Evolutionary conservation across 257 asterid species (phyloP), one percentile per base, ranked within the genome.

Genomic region (Solanum corneliomulleri): DNA sequence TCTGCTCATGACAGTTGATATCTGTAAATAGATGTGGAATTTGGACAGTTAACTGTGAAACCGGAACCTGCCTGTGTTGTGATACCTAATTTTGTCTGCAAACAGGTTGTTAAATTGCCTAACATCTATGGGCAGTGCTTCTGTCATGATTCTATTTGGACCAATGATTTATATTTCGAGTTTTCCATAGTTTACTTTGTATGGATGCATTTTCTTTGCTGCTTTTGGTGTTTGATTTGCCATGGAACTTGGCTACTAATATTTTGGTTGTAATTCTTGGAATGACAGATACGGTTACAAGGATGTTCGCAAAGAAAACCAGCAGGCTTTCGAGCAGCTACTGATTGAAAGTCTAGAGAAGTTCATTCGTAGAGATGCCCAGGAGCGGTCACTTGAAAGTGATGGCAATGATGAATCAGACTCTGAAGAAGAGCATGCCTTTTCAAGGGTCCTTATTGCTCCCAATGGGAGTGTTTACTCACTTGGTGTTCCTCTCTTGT

Each of bases 381-480:
- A 96, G 91, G 99, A 96, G 80, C 89, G 97, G 86, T 94, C 97
- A 64, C 93, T 97, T 69, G 99, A 97, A 94, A 97, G 99, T 83
- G 98, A 95, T 77, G 92, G 93, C 75, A 90, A 80, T 29, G 84
- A 62, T 3, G 95, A 94, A 90, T 90, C 95, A n/a, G 98, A 94
- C 90, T 88, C 91, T 56, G 97, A 92, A 84, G 95, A 84, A 56
- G 97, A 93, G 87, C 80, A 83, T 84, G 82, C 94, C 88, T 88
- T 90, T 91, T 94, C 98, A 23, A 93, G 95, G 89, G 91, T 94
- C 83, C 92, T 95, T 83, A 90, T 95, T 87, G 98, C 98, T 87
- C 99, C 99, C 69, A 97, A 95, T 71, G 99, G 98, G 89, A 95
- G 99, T 86, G 92, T 95, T 64, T 95, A 92, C 89, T 96, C 99